These are phyloP conservation scores for Prosopis cineraria DNA, from an alignment of 306 rosid genomes.

Conservation along the genomic window DNA sequence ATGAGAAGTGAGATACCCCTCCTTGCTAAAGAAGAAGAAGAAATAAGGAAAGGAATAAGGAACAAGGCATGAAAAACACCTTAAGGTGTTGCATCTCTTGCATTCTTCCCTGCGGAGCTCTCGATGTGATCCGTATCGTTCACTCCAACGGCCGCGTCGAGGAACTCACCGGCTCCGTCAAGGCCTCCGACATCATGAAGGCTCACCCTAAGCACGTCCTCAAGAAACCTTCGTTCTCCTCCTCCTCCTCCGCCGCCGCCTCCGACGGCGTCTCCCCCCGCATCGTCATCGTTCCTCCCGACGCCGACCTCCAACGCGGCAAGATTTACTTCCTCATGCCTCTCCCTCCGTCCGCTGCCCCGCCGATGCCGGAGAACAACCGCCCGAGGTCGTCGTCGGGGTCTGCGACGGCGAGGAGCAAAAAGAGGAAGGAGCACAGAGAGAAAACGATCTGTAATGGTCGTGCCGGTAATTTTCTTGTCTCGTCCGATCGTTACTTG, in stretches of 20 bases:
- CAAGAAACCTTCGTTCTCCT: slow-evolving; percentile 70
- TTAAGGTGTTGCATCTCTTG: slow-evolving; percentile 82
- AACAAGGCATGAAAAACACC: slow-evolving; percentile 55
- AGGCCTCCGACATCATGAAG: slow-evolving; percentile 75
- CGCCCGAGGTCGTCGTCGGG: slow-evolving; percentile 36
- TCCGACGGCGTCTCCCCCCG: slow-evolving; percentile 48
- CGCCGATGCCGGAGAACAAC: slow-evolving; percentile 28
- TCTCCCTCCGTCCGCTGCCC: slow-evolving; percentile 31
- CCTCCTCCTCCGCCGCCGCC: slow-evolving; percentile 19
- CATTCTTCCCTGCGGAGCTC: slow-evolving; percentile 85
- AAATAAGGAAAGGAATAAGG: neutral
- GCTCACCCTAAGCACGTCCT: slow-evolving; percentile 80
- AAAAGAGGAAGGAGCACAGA: slow-evolving; percentile 41
- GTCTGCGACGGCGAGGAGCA: slow-evolving; percentile 6
- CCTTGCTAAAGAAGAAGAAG: slow-evolving; percentile 6
- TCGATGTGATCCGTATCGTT: slow-evolving; percentile 80
- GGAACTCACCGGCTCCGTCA: slow-evolving; percentile 73
- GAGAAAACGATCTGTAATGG: neutral
- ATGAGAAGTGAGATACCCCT: slow-evolving; percentile 30
- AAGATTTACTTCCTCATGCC: slow-evolving; percentile 94
- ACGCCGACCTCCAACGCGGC: slow-evolving; percentile 78
- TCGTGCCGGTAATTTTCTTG: slow-evolving; percentile 30
- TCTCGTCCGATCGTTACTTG: slow-evolving; percentile 66
- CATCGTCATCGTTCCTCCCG: slow-evolving; percentile 76
- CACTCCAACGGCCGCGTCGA: slow-evolving; percentile 76